A percentile compares a stretch with the other conserved stretches of the same genome.
Evolutionary conservation across 78 protist genomes (phyloP).

Genomic region (Dictyostelium citrinum): DNA sequence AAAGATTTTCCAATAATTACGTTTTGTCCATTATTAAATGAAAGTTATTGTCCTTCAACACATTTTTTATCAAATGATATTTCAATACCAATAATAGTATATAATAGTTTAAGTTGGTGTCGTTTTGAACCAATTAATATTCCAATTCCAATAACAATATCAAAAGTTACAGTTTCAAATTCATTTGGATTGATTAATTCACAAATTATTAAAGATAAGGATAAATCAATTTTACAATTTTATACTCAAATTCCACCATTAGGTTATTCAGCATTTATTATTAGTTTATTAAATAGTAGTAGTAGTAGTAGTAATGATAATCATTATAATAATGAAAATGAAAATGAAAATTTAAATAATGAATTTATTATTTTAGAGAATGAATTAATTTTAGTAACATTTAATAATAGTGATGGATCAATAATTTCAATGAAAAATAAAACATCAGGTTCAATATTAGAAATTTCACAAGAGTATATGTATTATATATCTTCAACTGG

Average conservation of each 20-base stretch:
- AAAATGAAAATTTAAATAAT: neutral
- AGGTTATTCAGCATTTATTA: conserved; percentile 33
- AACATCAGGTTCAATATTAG: neutral
- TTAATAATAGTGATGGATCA: conserved; percentile 49
- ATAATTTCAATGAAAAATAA: conserved; percentile 28
- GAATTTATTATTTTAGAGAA: conserved; percentile 19
- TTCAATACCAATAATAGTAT: conserved; percentile 27
- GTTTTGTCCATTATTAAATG: conserved; percentile 58
- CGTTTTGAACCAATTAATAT: conserved; percentile 10
- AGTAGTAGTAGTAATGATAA: neutral
- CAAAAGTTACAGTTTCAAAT: neutral
- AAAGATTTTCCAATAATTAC: neutral
- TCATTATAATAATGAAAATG: too few species aligned
- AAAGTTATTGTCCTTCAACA: conserved; percentile 29
- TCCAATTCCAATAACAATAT: conserved; percentile 40
- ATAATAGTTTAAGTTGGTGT: conserved; percentile 23
- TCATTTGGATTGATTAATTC: neutral
- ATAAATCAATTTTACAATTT: neutral
- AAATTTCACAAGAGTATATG: conserved; percentile 39
- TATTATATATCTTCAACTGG: conserved; percentile 56
- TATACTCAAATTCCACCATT: conserved; percentile 11
- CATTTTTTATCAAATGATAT: neutral
- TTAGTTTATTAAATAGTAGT: neutral
- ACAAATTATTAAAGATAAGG: neutral
- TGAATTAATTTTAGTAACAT: neutral